Evolutionary conservation across 2,329 filamentous ascomycete genomes (phyloP), one percentile per base, ranked within the genome.

Genomic region (Neonectria neomacrospora): DNA sequence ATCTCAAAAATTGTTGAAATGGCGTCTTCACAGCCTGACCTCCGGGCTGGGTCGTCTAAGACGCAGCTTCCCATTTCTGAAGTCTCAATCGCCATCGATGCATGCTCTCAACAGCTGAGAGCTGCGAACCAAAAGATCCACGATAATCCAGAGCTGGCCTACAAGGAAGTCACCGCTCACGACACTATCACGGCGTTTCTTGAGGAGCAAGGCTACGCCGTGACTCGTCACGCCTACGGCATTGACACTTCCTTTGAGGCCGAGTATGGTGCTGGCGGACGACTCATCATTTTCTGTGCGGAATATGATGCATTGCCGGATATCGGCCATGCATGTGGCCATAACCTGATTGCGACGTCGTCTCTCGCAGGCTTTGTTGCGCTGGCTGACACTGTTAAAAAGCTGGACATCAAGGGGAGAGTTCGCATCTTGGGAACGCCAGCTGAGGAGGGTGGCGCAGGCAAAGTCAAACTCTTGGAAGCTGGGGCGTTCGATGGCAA

Each of bases 231-330:
- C 55, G 81, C 84, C 0, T 85, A 85, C 67, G 85, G 82, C 3
- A 67, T 88, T 0, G 75, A 79, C 9, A 88, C 86, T 0, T 79
- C 84, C 1, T 88, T 88, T 65, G 80, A 82, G 51, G 82, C 79
- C 11, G 75, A 80, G 14, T 74, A 75, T 50, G 83, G 83, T 28
- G 69, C 73, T 0, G 80, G 80, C 5, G 80, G 81, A 4, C 76
- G 78, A 1, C 76, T 81, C 0, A 71, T 83, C 28, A 73, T 79
- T 23, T 78, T 79, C 62, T 82, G 81, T 64, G 80, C 79, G 57
- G 82, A 84, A 68, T 84, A 84, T 61, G 83, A 85, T 62, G 82
- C 82, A 0, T 75, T 84, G 0, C 81, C 81, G 0, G 75, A 73
- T 1, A 82, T 83, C n/a, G 80, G 80, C 6, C 80, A 83, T 51